Percentiles rank a stretch among this genome's conserved stretches.
Evolutionary conservation across 108 stramenopile species (phyloP).

Genomic region (Cyclotella choctawhatcheeana): DNA sequence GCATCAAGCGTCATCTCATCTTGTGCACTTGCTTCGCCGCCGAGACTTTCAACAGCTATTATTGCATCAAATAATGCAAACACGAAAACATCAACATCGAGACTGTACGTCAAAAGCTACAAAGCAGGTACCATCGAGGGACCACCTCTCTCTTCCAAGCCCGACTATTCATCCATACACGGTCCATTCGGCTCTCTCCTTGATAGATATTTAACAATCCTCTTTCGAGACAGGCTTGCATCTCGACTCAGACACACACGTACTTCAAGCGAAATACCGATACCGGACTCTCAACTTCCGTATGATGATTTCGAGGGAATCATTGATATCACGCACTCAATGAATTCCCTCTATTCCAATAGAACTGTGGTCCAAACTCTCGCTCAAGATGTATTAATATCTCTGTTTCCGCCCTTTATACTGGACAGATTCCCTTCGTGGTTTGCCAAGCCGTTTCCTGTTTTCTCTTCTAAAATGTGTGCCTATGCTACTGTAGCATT

Average conservation of each 20-base stretch:
- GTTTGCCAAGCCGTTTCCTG: conserved; percentile 71
- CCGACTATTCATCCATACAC: conserved; percentile 74
- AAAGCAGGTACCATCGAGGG: conserved; percentile 57
- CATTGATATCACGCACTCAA: conserved; percentile 66
- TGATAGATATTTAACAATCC: conserved; percentile 61
- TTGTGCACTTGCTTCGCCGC: too few species aligned
- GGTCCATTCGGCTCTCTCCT: conserved; percentile 70
- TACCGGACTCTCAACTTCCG: conserved; percentile 37
- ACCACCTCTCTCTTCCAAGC: conserved; percentile 67
- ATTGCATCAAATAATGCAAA: too few species aligned
- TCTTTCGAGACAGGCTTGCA: conserved; percentile 68
- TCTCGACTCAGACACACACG: conserved; percentile 44
- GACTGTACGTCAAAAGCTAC: too few species aligned
- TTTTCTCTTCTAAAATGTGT: conserved; percentile 84
- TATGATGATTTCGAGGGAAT: conserved; percentile 65
- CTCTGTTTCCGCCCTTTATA: conserved; percentile 48
- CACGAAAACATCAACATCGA: too few species aligned
- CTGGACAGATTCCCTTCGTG: conserved; percentile 69
- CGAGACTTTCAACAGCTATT: too few species aligned
- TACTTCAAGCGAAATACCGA: conserved; percentile 17
- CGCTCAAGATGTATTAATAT: conserved; percentile 66
- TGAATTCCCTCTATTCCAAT: conserved; percentile 67
- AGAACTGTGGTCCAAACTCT: conserved; percentile 56
- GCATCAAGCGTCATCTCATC: too few species aligned
- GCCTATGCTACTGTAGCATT: conserved; percentile 87